phyloP scores from a whole-genome alignment of 106 monocot genomes.

The Acorus calamus region DNA sequence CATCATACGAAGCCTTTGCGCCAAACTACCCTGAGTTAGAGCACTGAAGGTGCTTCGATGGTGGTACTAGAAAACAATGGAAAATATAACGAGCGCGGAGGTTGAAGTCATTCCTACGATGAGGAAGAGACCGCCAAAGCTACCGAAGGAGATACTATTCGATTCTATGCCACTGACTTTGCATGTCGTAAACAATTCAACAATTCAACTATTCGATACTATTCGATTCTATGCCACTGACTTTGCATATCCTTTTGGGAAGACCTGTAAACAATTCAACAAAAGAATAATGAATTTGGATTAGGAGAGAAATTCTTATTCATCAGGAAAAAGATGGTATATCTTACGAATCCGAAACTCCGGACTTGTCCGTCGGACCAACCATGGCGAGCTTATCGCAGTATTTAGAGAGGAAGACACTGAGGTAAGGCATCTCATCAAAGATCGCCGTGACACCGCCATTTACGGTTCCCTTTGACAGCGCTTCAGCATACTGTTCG shows the following conservation, averaged over 20 bases:
- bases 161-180: constrained; percentile 2
- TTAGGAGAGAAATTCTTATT: too few relatives aligned
- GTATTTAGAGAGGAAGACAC: constrained; percentile 16
- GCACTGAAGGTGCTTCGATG: constrained; percentile 18
- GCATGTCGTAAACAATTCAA: neutral
- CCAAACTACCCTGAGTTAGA: too few relatives aligned
- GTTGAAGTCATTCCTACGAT: constrained; percentile 8
- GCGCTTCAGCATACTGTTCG: constrained; percentile 12
- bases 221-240: constrained; percentile 1
- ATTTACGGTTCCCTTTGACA: constrained; percentile 15
- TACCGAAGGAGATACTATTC: constrained; percentile 5
- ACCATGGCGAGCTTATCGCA: constrained; percentile 16
- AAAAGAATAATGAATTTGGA: too few relatives aligned
- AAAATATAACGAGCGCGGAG: constrained; percentile 10
- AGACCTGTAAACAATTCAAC: too few relatives aligned
- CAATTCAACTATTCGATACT: too few relatives aligned
- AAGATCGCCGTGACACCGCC: constrained; percentile 27
- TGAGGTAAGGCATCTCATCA: constrained; percentile 19
- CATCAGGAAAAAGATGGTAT: too few relatives aligned
- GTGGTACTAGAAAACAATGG: constrained; percentile 6
- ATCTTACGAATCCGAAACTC: constrained; percentile 29
- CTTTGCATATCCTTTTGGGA: neutral
- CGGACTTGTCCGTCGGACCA: constrained; percentile 22
- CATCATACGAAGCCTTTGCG: too few relatives aligned
- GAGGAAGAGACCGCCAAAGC: constrained; percentile 18